These are phyloP conservation scores for Neofusicoccum laricinum DNA, from an alignment of 2,329 filamentous ascomycete genomes.

Conservation along the genomic window DNA sequence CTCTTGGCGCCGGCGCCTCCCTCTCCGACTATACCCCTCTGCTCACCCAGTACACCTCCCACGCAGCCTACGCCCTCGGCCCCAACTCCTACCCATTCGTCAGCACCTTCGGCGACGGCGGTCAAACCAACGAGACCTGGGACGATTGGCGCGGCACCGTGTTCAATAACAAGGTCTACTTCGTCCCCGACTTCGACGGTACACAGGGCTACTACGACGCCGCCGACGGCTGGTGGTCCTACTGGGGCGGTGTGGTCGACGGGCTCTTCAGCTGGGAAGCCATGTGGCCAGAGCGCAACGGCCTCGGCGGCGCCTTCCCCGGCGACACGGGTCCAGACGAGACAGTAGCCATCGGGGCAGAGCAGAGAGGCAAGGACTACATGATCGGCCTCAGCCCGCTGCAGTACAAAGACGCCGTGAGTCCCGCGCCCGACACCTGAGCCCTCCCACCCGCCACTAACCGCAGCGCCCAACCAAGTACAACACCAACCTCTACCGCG, in stretches of 20 bases:
- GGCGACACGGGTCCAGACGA: conserved; percentile 27
- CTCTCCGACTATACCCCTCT: neutral
- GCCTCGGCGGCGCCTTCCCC: conserved; percentile 19
- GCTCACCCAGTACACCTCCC: neutral
- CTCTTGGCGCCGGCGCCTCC: neutral
- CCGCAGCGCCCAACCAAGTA: no score
- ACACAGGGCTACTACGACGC: conserved; percentile 32
- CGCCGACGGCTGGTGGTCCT: conserved; percentile 25
- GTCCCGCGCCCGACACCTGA: no score
- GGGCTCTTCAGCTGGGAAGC: conserved; percentile 41
- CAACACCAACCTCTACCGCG: conserved; percentile 31
- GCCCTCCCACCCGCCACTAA: neutral
- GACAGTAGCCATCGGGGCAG: conserved; percentile 24
- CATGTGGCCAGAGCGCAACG: conserved; percentile 29
- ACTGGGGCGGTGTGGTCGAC: conserved; percentile 33
- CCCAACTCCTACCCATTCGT: conserved; percentile 29
- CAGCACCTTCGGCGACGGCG: conserved; percentile 29
- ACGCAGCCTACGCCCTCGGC: conserved; percentile 14
- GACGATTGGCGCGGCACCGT: conserved; percentile 21
- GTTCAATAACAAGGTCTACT: conserved; percentile 22
- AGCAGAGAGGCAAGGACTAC: conserved; percentile 30
- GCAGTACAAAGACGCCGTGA: conserved; percentile 31
- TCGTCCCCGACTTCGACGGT: conserved; percentile 31
- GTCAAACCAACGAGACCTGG: conserved; percentile 25
- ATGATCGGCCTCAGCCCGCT: conserved; percentile 28